Conservation (phyloP, 202 grass and related monocot species). For the Musa balbisiana region DNA sequence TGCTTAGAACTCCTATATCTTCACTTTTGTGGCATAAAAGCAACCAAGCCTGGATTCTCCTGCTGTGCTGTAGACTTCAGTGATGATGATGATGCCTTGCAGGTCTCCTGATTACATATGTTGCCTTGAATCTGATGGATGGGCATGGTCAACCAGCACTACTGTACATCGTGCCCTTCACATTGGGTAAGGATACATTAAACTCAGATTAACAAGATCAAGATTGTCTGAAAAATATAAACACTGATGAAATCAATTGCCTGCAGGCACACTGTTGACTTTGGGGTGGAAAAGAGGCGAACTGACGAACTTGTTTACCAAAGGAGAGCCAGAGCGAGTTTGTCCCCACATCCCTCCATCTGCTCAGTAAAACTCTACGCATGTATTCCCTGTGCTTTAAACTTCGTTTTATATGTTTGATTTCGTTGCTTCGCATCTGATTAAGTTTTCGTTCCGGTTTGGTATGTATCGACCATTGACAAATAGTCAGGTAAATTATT, state of each 20-base stretch:
- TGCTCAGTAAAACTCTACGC: too few relatives aligned
- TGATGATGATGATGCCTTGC: background rate
- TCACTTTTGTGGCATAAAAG: too few relatives aligned
- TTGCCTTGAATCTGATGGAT: conserved; percentile 17
- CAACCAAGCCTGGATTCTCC: too few relatives aligned
- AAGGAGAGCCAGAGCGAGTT: conserved; percentile 60
- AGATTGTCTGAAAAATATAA: background rate
- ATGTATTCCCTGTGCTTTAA: too few relatives aligned
- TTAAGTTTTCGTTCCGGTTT: too few relatives aligned
- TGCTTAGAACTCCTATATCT: too few relatives aligned
- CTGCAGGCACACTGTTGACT: conserved; percentile 64
- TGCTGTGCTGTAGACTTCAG: too few relatives aligned
- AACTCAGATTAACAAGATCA: background rate
- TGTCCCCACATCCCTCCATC: conserved; percentile 37
- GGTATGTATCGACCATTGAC: too few relatives aligned
- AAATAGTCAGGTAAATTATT: too few relatives aligned
- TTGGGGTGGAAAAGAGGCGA: conserved; percentile 69
- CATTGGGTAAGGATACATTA: conserved; percentile 1
- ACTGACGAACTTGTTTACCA: conserved; percentile 68
- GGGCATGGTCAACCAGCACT: conserved; percentile 22
- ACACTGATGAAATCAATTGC: background rate
- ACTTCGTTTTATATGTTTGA: too few relatives aligned
- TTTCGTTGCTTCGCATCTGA: too few relatives aligned
- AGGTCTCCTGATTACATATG: conserved; percentile 16
- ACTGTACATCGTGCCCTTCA: conserved; percentile 12